A percentile compares a stretch with the other conserved stretches of the same genome.
phyloP scores from a whole-genome alignment of 495 filamentous ascomycete species.

The Chaetomium fimeti region DNA sequence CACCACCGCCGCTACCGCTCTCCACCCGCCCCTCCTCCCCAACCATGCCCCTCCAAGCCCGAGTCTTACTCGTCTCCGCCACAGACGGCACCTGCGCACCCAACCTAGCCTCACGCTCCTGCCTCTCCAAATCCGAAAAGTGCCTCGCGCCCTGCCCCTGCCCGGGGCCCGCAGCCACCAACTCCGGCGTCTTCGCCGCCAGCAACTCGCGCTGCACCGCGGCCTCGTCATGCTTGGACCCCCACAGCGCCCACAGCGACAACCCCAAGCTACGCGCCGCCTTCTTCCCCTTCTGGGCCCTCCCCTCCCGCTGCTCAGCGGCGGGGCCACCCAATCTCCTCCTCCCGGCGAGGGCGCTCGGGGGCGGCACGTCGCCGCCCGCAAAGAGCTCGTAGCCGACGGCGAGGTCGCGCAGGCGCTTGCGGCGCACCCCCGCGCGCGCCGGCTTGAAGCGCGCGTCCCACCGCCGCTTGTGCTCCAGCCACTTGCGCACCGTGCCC shows the following conservation, averaged over 20 bases:
- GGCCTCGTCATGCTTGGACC: slow-evolving; percentile 79
- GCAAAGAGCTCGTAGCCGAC: slow-evolving; percentile 62
- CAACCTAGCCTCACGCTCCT: slow-evolving; percentile 26
- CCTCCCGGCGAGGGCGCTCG: slow-evolving; percentile 75
- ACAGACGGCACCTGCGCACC: slow-evolving; percentile 1
- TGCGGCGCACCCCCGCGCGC: slow-evolving; percentile 65
- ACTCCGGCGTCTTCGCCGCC: slow-evolving; percentile 33
- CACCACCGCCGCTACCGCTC: slow-evolving; percentile 7
- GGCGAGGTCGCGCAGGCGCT: slow-evolving; percentile 66
- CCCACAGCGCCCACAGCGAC: slow-evolving; percentile 80
- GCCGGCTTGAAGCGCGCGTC: slow-evolving; percentile 65
- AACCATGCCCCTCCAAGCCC: slow-evolving; percentile 42
- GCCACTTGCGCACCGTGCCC: slow-evolving; percentile 78
- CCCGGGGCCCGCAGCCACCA: slow-evolving; percentile 27
- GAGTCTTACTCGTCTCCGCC: slow-evolving; percentile 1
- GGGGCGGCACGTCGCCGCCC: slow-evolving; percentile 73
- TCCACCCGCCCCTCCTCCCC: slow-evolving; percentile 43
- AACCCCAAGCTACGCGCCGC: slow-evolving; percentile 69
- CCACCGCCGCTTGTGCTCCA: slow-evolving; percentile 66
- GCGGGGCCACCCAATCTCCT: slow-evolving; percentile 32
- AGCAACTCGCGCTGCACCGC: slow-evolving; percentile 56
- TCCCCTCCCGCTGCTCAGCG: not conserved
- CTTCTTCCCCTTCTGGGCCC: slow-evolving; percentile 42
- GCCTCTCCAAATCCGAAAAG: slow-evolving; percentile 37
- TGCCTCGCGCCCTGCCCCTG: slow-evolving; percentile 44